Conservation (phyloP, 495 filamentous ascomycete genomes). For the Tetracladium marchalianum region DNA sequence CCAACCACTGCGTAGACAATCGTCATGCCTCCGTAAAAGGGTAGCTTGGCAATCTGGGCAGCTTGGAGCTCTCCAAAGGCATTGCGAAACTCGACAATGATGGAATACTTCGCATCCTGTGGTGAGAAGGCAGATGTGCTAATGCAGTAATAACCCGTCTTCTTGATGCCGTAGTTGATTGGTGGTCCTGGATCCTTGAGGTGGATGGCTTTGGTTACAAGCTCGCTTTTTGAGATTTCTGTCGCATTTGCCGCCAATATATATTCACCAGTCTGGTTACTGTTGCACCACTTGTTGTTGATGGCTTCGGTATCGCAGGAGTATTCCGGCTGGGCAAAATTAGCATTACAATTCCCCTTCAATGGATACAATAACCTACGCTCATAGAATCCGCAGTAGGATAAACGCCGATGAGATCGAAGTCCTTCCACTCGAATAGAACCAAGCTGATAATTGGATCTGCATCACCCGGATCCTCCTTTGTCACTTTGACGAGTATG, state of each 20-base stretch:
- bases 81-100: slow-evolving; percentile 84
- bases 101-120: slow-evolving; percentile 54
- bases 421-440: slow-evolving; percentile 90
- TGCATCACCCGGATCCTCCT: slow-evolving; percentile 40
- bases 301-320: slow-evolving; percentile 68
- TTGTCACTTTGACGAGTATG: slow-evolving; percentile 74
- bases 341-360: slow-evolving; percentile 5
- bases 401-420: slow-evolving; percentile 58
- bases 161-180: slow-evolving; percentile 71
- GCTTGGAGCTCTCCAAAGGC: slow-evolving; percentile 93
- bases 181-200: slow-evolving; percentile 57
- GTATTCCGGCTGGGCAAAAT: slow-evolving; percentile 43
- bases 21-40: slow-evolving; percentile 92
- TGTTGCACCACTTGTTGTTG: slow-evolving; percentile 56
- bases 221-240: slow-evolving; percentile 52
- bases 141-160: slow-evolving; percentile 96
- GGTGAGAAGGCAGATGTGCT: slow-evolving; percentile 57
- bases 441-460: slow-evolving; percentile 77
- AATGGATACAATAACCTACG: slow-evolving; percentile 12
- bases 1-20: slow-evolving; percentile 88
- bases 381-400: slow-evolving; percentile 23
- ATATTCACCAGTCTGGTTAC: slow-evolving; percentile 72
- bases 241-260: slow-evolving; percentile 68
- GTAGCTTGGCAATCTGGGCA: slow-evolving; percentile 90
- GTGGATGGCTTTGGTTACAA: slow-evolving; percentile 72